Conservation (phyloP, 2,329 filamentous ascomycete genomes). For the Trichoderma semiorbis region DNA sequence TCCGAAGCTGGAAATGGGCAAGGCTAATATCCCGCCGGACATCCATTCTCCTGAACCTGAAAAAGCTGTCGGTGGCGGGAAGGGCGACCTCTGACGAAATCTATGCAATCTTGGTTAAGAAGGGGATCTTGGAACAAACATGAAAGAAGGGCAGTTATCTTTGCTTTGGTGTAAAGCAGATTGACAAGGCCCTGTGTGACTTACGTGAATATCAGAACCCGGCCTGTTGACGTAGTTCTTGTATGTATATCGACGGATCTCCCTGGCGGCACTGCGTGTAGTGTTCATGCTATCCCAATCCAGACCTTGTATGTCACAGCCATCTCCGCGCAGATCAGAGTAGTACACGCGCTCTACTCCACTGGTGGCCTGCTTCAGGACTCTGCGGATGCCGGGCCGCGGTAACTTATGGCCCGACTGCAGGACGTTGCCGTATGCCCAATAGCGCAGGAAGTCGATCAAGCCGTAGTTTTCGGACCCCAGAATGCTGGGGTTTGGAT, state of each 20-base stretch:
- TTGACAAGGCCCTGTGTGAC: not conserved
- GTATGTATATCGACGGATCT: constrained; percentile 47
- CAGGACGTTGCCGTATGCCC: constrained; percentile 35
- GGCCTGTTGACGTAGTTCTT: constrained; percentile 56
- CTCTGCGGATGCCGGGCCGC: constrained; percentile 30
- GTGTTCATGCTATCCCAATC: constrained; percentile 54
- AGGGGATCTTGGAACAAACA: not conserved
- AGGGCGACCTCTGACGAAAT: constrained; percentile 28
- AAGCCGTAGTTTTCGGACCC: constrained; percentile 50
- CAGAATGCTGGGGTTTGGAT: constrained; percentile 37
- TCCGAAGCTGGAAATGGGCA: constrained; percentile 65
- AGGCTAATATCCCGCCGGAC: constrained; percentile 52
- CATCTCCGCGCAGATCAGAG: constrained; percentile 51
- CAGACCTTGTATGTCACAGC: constrained; percentile 57
- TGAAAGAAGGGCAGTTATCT: not conserved
- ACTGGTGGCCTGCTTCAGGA: constrained; percentile 30
- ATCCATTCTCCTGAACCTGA: constrained; percentile 56
- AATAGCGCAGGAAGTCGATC: constrained; percentile 48
- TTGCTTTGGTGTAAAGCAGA: not conserved
- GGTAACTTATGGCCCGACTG: constrained; percentile 19
- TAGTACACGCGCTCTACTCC: constrained; percentile 32
- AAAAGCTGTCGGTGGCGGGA: constrained; percentile 47
- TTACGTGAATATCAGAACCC: constrained; percentile 41
- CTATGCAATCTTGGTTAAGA: not conserved
- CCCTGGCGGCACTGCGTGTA: constrained; percentile 46